Evolutionary conservation across 2,329 filamentous ascomycete genomes (phyloP).

Genomic region (Clarireedia homoeocarpa): DNA sequence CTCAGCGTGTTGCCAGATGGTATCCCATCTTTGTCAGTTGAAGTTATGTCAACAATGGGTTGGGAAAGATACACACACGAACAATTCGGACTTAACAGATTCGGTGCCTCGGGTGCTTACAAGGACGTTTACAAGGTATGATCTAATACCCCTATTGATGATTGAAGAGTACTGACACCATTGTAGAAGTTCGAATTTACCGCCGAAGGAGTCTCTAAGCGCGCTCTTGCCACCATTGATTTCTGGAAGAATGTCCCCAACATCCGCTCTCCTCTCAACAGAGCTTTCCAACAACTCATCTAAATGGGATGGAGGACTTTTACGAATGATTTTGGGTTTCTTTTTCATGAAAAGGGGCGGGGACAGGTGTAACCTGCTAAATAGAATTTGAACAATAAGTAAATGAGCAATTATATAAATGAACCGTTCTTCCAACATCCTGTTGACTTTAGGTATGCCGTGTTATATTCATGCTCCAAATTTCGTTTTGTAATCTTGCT

Average conservation of each 20-base stretch:
- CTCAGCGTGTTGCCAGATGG: conserved; percentile 89
- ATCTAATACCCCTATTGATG: conserved; percentile 12
- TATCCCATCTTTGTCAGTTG: conserved; percentile 85
- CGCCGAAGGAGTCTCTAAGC: conserved; percentile 92
- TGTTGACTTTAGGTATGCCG: not conserved
- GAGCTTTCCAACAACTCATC: conserved; percentile 94
- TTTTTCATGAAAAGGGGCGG: conserved; percentile 5
- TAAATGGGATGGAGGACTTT: conserved; percentile 40
- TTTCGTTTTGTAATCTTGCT: too few relatives aligned
- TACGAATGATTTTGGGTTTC: not conserved
- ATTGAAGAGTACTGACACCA: conserved; percentile 31
- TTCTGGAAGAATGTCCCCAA: conserved; percentile 95
- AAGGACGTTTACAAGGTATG: conserved; percentile 91
- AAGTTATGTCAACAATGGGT: conserved; percentile 94
- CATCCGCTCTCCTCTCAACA: conserved; percentile 91
- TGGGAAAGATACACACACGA: conserved; percentile 99
- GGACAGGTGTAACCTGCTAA: conserved; percentile 1
- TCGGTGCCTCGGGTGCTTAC: conserved; percentile 95
- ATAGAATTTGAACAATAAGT: conserved; percentile 9
- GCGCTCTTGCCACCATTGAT: conserved; percentile 81
- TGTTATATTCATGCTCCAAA: not conserved
- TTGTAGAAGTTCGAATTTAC: conserved; percentile 97
- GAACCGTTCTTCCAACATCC: not conserved
- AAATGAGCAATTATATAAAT: conserved; percentile 1
- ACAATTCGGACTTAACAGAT: conserved; percentile 98